phyloP scores from a whole-genome alignment of 2,329 filamentous ascomycete species.

The Aplosporella prunicola region DNA sequence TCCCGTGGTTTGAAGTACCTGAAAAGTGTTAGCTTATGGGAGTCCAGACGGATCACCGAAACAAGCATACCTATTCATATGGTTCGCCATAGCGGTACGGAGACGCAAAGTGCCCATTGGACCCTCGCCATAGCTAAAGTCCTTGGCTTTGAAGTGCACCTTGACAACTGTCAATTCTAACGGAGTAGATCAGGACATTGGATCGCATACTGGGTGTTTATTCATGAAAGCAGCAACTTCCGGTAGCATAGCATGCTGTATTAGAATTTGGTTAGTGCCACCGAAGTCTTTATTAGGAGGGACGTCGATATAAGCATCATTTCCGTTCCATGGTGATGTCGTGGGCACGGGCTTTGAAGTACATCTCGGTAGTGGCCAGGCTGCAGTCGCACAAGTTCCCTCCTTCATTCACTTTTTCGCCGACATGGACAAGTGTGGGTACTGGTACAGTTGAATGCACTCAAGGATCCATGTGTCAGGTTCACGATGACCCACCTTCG shows the following conservation, averaged over 20 bases:
- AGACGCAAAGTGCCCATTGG: constrained; percentile 30
- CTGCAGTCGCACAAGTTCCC: no score
- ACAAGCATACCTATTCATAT: constrained; percentile 27
- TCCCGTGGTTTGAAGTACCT: constrained; percentile 28
- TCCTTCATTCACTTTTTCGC: no score
- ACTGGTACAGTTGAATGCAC: no score
- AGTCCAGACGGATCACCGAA: neutral
- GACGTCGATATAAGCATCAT: neutral
- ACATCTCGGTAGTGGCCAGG: no score
- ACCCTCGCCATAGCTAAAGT: constrained; percentile 34
- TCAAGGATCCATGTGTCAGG: no score
- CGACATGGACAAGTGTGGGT: no score
- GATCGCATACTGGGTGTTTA: constrained; percentile 20
- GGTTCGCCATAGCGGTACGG: constrained; percentile 30
- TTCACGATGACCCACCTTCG: no score
- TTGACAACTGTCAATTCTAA: no score
- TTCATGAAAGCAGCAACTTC: constrained; percentile 32
- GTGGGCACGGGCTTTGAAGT: no score
- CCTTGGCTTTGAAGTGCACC: constrained; percentile 23
- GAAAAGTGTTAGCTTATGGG: neutral
- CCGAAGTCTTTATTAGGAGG: neutral
- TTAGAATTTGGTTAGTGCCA: no score
- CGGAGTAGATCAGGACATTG: no score
- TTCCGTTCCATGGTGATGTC: no score
- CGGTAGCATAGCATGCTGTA: constrained; percentile 28